A percentile compares a stretch with the other conserved stretches of the same genome.
Conservation (phyloP, 352 stramenopile genomes). For the Globisporangium abappressorium region DNA sequence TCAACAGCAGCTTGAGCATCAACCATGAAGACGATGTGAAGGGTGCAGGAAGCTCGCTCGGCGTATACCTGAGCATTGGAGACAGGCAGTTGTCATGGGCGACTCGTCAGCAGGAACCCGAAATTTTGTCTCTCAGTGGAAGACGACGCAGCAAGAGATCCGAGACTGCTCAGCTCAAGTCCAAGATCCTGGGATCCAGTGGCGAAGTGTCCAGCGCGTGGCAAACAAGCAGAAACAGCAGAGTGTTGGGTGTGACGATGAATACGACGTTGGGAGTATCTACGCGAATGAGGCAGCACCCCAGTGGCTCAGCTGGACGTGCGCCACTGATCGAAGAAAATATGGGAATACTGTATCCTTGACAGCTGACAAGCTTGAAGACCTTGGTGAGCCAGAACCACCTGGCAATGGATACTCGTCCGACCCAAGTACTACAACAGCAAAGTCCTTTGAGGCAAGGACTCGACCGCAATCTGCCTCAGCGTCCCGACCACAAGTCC, state of each 20-base stretch:
- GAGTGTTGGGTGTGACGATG: constrained; percentile 1
- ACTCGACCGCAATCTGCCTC: constrained; percentile 35
- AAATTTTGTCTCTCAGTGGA: constrained; percentile 33
- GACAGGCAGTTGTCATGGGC: constrained; percentile 15
- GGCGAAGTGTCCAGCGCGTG: constrained; percentile 26
- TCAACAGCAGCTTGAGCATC: not conserved
- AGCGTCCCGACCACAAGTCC: not conserved
- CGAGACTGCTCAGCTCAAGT: not conserved
- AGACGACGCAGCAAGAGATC: constrained; percentile 18
- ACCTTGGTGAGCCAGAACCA: constrained; percentile 1
- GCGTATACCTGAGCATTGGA: not conserved
- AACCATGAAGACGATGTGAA: not conserved
- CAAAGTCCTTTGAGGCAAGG: not conserved
- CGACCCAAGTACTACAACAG: not conserved
- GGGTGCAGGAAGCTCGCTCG: not conserved
- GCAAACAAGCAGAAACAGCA: not conserved
- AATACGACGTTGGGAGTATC: constrained; percentile 13
- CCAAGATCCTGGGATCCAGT: constrained; percentile 16
- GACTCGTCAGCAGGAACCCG: constrained; percentile 17
- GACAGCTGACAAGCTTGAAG: constrained; percentile 7
- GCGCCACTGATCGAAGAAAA: constrained; percentile 13
- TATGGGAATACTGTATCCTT: not conserved
- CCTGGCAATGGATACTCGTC: not conserved
- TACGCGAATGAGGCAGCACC: constrained; percentile 14
- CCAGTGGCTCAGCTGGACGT: constrained; percentile 12